Evolutionary conservation across 257 asterid genomes (phyloP).

Genomic region (Sherardia arvensis): DNA sequence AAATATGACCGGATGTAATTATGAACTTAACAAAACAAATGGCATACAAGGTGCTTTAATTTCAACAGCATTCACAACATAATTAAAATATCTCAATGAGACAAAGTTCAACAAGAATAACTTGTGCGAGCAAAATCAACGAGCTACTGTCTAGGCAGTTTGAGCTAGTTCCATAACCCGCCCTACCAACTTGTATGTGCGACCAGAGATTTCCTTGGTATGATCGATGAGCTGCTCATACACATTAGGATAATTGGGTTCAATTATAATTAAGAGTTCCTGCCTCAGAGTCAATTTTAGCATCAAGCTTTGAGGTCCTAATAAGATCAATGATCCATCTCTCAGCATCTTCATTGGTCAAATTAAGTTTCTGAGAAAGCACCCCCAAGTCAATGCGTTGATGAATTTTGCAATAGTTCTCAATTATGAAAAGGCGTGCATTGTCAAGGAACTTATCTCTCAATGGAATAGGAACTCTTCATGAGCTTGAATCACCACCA

Average conservation of each 20-base stretch:
- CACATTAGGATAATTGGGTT: constrained; percentile 67
- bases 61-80: background rate
- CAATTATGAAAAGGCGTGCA: constrained; percentile 95
- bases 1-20: background rate
- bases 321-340: constrained; percentile 91
- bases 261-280: constrained; percentile 89
- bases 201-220: constrained; percentile 70
- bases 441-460: constrained; percentile 96
- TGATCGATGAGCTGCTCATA: constrained; percentile 95
- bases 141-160: constrained; percentile 62
- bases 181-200: constrained; percentile 64
- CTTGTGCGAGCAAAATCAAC: constrained; percentile 12
- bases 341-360: no score
- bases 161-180: constrained; percentile 80
- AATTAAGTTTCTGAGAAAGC: no score
- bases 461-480: constrained; percentile 84
- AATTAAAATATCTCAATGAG: background rate
- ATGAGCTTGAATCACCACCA: no score
- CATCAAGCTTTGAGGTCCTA: constrained; percentile 90
- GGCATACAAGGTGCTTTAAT: background rate
- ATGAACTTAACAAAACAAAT: background rate
- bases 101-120: background rate
- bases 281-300: constrained; percentile 62
- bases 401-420: constrained; percentile 91
- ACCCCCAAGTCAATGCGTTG: constrained; percentile 95